Conservation (phyloP, 805 yeast genomes). For the Zygoascus tannicola region DNA sequence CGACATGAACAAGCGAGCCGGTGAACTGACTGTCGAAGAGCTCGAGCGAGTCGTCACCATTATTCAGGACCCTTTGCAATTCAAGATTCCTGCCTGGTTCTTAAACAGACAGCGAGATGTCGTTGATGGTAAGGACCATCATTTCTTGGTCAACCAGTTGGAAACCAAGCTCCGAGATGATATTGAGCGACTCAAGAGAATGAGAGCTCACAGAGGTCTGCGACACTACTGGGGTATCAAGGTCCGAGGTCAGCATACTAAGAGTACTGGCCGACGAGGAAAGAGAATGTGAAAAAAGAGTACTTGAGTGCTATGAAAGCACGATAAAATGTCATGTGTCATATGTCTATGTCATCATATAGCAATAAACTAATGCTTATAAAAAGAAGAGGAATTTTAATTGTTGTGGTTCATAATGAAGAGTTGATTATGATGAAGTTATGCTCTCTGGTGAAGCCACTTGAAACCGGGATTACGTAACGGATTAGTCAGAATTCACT, state of each 20-base stretch:
- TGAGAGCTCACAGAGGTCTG: conserved; percentile 99
- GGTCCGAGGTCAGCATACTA: conserved; percentile 99
- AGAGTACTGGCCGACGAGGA: conserved; percentile 95
- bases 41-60: conserved; percentile 99
- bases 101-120: conserved; percentile 99
- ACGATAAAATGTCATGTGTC: neutral
- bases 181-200: conserved; percentile 99
- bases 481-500: no score
- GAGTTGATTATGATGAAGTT: no score
- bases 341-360: neutral
- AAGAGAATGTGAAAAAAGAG: no score
- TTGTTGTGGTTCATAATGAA: no score
- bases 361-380: neutral
- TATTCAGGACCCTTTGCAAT: conserved; percentile 99
- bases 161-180: conserved; percentile 99
- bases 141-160: conserved; percentile 96
- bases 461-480: no score
- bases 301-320: neutral
- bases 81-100: conserved; percentile 99
- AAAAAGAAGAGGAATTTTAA: no score
- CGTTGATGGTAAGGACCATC: conserved; percentile 98
- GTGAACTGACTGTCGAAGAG: conserved; percentile 99
- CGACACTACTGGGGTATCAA: conserved; percentile 99
- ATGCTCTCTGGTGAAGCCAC: no score
- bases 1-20: conserved; percentile 97